These are phyloP conservation scores for Solanum medicagineum DNA, from an alignment of 257 asterid genomes.

Conservation along the genomic window DNA sequence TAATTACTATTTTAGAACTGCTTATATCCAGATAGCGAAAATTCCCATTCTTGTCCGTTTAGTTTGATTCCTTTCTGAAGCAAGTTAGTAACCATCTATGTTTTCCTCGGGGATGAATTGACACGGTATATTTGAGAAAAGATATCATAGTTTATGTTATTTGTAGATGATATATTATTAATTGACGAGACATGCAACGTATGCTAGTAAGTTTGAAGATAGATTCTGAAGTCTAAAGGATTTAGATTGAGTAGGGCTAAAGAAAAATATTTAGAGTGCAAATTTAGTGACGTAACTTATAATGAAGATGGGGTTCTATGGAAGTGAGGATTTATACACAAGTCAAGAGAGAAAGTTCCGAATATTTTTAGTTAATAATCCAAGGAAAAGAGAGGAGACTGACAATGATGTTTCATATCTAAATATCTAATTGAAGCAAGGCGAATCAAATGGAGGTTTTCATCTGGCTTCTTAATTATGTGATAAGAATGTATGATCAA, in stretches of 20 bases:
- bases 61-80: neutral
- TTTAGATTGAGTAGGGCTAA: neutral
- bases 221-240: neutral
- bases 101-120: neutral
- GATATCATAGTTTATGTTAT: neutral
- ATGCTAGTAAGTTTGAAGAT: neutral
- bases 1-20: neutral
- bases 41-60: neutral
- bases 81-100: neutral
- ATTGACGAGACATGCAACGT: neutral
- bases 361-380: neutral
- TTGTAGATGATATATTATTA: neutral
- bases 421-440: too few species aligned
- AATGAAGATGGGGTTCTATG: neutral
- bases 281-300: neutral
- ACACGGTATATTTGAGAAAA: neutral
- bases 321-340: neutral
- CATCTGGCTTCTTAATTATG: accelerated
- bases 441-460: neutral
- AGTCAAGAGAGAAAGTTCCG: neutral
- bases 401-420: neutral
- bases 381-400: neutral
- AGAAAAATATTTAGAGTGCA: neutral
- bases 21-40: neutral
- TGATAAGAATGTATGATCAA: neutral